A percentile compares a stretch with the other conserved stretches of the same genome.
Conservation (phyloP, 176 grass and related monocot species). For the Carex scoparia region DNA sequence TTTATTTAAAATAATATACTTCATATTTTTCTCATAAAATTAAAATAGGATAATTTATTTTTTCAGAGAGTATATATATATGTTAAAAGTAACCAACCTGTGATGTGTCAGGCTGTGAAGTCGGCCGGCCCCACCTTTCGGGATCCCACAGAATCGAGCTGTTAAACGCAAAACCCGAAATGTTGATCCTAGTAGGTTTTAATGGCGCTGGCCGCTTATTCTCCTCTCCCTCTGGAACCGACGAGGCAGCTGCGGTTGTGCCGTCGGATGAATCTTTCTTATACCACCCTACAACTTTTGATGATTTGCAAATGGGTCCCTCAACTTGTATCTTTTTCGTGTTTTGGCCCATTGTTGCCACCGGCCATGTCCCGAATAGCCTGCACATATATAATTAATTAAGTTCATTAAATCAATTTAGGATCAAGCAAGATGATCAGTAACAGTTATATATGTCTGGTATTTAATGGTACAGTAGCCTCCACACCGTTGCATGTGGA, state of each 20-base stretch:
- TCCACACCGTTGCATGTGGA: conserved; percentile 15
- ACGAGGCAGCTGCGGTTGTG: background rate
- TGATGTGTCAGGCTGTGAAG: conserved; percentile 32
- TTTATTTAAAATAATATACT: background rate
- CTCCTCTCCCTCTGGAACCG: background rate
- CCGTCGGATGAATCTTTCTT: conserved; percentile 8
- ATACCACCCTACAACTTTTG: conserved; percentile 41
- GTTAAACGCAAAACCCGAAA: conserved; percentile 32
- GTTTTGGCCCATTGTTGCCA: conserved; percentile 41
- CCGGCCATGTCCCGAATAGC: conserved; percentile 42
- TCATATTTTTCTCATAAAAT: background rate
- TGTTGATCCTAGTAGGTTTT: conserved; percentile 7
- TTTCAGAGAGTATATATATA: background rate
- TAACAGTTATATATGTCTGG: background rate
- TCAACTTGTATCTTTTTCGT: conserved; percentile 37
- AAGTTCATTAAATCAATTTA: background rate
- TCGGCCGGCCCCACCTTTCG: conserved; percentile 32
- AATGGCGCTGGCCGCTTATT: background rate
- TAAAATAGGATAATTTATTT: background rate
- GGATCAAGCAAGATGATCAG: background rate
- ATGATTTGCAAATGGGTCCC: conserved; percentile 39
- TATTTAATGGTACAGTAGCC: background rate
- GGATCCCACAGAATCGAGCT: conserved; percentile 39
- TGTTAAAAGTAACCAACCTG: conserved; percentile 19
- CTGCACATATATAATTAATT: conserved; percentile 6